Conservation (phyloP, 805 yeast genomes). For the Candida xiaguanensis region DNA sequence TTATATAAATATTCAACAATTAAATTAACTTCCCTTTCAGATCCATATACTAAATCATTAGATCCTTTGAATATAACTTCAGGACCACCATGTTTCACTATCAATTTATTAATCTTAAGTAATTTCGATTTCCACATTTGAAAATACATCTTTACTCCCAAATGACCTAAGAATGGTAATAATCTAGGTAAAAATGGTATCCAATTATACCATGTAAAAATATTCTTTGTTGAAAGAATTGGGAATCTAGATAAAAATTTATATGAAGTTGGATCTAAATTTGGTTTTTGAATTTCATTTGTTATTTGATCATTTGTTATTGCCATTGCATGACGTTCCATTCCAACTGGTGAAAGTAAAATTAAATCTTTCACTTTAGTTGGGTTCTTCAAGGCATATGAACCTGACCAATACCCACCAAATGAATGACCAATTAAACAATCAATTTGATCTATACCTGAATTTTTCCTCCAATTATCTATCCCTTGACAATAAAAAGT, state of each 20-base stretch:
- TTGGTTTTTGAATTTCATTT: slow-evolving; percentile 22
- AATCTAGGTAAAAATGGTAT: slow-evolving; percentile 46
- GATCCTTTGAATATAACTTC: slow-evolving; percentile 16
- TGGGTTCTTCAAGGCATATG: slow-evolving; percentile 60
- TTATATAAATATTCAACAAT: slow-evolving; percentile 41
- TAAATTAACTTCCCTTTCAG: slow-evolving; percentile 31
- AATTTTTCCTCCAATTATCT: slow-evolving; percentile 58
- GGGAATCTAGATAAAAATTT: slow-evolving; percentile 48
- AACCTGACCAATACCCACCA: slow-evolving; percentile 71
- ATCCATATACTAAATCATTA: slow-evolving; percentile 36
- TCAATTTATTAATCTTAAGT: slow-evolving; percentile 36
- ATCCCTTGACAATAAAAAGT: slow-evolving; percentile 53
- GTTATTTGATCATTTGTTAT: slow-evolving; percentile 31
- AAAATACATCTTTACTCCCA: slow-evolving; percentile 34
- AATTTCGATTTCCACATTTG: slow-evolving; percentile 39
- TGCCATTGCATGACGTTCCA: slow-evolving; percentile 65
- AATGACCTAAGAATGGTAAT: slow-evolving; percentile 43
- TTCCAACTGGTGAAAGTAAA: slow-evolving; percentile 74
- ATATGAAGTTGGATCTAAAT: slow-evolving; percentile 42
- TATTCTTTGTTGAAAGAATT: slow-evolving; percentile 25
- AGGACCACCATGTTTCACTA: slow-evolving; percentile 29
- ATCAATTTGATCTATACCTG: slow-evolving; percentile 48
- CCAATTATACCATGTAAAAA: slow-evolving; percentile 34
- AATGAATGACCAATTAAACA: slow-evolving; percentile 74
- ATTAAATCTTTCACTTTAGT: slow-evolving; percentile 49